Base-by-base conservation (phyloP, 2,329 filamentous ascomycete species). In the Hymenoscyphus fraxineus region DNA sequence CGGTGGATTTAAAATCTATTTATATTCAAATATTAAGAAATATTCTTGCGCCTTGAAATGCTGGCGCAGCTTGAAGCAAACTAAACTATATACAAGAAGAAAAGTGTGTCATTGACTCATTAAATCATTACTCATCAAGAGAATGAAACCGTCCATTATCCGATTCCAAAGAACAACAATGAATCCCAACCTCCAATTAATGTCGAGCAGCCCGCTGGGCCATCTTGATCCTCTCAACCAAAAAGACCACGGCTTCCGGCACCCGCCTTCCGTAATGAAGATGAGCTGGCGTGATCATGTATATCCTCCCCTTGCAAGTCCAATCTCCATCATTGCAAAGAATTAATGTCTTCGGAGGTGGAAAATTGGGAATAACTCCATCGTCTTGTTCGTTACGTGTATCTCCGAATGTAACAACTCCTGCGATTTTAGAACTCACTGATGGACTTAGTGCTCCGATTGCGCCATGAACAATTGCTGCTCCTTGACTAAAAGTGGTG, bases 251-350 rank as follows among this genome's bases (percentile, higher is more conserved):
- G 1, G 77, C 77, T 38, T 73, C 70, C n/a, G 70, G 64, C 0
- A 75, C 77, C 68, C 75, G 59, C 1, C 39, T 19, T 1, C 69
- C 75, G 64, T 80, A 81, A 5, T 70, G 69, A 51, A 76, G 58
- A 67, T 80, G 79, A 6, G 77, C 68, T 12, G 74, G 75, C 32
- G 76, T 72, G 9, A 78, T 70, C 59, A 77, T 76, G 10, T 27
- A 27, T 27, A 78, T 67, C 0, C 78, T 78, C 7, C 82, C 81
- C 6, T 70, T 58, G 62, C 82, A 85, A 2, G 84, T 81, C 1
- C 77, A 73, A 66, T 85, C 82, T 0, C 81, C 81, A 3, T 68
- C 57, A 15, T 80, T 78, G 66, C 82, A 84, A 51, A 80, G 78
- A 55, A 83, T 79, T 71, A 80, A 65, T 2, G 69, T 69, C 66